A percentile compares a stretch with the other conserved stretches of the same genome.
Conservation (phyloP, 1,139 yeast genomes). For the Yamadazyma conglobata region DNA sequence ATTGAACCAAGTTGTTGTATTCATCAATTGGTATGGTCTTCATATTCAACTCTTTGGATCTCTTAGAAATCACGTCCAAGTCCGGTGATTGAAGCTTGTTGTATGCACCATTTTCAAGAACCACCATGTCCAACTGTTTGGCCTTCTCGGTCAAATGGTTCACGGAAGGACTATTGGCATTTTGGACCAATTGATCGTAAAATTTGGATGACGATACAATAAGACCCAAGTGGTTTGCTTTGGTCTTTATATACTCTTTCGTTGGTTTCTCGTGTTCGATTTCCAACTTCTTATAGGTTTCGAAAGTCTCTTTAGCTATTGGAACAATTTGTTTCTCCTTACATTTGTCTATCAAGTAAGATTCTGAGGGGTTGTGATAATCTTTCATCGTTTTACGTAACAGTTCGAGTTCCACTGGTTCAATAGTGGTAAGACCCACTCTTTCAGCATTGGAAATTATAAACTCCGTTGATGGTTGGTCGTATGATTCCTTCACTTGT, state of each 20-base stretch:
- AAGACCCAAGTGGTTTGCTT: slow-evolving; percentile 32
- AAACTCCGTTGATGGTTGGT: slow-evolving; percentile 19
- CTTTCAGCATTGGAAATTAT: slow-evolving; percentile 16
- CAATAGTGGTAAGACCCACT: slow-evolving; percentile 14
- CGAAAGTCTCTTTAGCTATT: slow-evolving; percentile 22
- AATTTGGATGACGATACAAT: slow-evolving; percentile 27
- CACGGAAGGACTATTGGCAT: slow-evolving; percentile 19
- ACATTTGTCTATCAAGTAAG: slow-evolving; percentile 26
- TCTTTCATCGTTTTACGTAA: slow-evolving; percentile 6
- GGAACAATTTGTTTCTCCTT: slow-evolving; percentile 23
- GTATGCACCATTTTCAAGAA: slow-evolving; percentile 18
- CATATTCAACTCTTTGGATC: slow-evolving; percentile 9
- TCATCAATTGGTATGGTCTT: slow-evolving; percentile 6
- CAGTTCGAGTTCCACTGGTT: slow-evolving; percentile 4
- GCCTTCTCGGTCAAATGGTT: slow-evolving; percentile 32
- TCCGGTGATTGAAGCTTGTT: slow-evolving; percentile 19
- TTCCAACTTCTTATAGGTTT: slow-evolving; percentile 20
- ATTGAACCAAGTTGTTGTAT: slow-evolving; percentile 6
- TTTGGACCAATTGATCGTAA: slow-evolving; percentile 26
- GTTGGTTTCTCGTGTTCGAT: slow-evolving; percentile 29
- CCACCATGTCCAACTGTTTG: slow-evolving; percentile 14
- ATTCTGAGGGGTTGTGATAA: slow-evolving; percentile 24
- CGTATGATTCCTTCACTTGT: slow-evolving; percentile 9
- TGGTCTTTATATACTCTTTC: slow-evolving; percentile 21
- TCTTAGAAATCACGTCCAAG: slow-evolving; percentile 15